These are phyloP conservation scores for Colletotrichum coccodes DNA, from an alignment of 2,329 filamentous ascomycete species.

Conservation along the genomic window DNA sequence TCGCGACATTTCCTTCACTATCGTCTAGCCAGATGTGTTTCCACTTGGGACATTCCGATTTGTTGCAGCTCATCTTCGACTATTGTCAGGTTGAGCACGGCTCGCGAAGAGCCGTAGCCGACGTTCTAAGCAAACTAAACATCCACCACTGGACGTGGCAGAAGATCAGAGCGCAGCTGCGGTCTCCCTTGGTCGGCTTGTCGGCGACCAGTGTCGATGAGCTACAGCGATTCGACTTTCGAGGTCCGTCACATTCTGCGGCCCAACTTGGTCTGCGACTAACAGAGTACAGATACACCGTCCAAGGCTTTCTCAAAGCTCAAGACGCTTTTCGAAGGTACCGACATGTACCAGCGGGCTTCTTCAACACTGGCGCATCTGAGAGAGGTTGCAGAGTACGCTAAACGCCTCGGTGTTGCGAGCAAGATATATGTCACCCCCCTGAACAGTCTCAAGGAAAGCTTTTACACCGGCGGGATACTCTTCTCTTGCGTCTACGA, in stretches of 20 bases:
- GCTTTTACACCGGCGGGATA: constrained; percentile 86
- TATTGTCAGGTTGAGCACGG: constrained; percentile 81
- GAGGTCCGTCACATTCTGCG: constrained; percentile 60
- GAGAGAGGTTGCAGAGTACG: constrained; percentile 79
- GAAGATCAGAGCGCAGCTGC: constrained; percentile 83
- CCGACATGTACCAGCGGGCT: constrained; percentile 77
- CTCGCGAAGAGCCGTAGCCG: constrained; percentile 78
- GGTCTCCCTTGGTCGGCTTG: constrained; percentile 82
- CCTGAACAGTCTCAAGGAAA: constrained; percentile 88
- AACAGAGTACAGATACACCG: constrained; percentile 55
- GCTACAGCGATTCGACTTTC: constrained; percentile 89
- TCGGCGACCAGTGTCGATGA: constrained; percentile 92
- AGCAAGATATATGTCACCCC: constrained; percentile 87
- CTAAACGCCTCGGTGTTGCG: constrained; percentile 78
- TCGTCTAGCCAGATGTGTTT: constrained; percentile 83
- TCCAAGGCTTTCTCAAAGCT: constrained; percentile 67
- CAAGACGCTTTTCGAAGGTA: constrained; percentile 69
- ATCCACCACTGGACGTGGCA: constrained; percentile 83
- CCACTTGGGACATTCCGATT: constrained; percentile 87
- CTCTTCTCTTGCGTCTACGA: constrained; percentile 94
- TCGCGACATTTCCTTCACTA: constrained; percentile 81
- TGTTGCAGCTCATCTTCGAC: constrained; percentile 89
- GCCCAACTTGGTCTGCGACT: neutral
- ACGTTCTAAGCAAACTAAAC: constrained; percentile 87
- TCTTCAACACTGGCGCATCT: constrained; percentile 83